phyloP scores from a whole-genome alignment of 2,329 filamentous ascomycete species.

The Fusarium lateritium region DNA sequence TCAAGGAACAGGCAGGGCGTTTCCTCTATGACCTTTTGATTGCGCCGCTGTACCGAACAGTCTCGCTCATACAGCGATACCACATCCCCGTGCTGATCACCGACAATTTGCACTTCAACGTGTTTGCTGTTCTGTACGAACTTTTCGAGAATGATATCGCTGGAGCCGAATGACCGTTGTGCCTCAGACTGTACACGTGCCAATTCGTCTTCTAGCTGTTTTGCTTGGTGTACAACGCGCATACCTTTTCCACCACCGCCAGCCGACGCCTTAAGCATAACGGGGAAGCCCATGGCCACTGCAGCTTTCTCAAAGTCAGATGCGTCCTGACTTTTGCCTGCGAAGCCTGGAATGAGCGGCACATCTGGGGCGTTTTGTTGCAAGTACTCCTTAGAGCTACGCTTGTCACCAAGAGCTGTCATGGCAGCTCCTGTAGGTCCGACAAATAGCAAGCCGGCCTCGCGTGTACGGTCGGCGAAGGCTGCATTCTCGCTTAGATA shows the following conservation, averaged over 20 bases:
- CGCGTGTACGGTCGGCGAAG: neutral
- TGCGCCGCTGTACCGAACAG: conserved; percentile 61
- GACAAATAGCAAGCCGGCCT: neutral
- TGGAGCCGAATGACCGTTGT: conserved; percentile 54
- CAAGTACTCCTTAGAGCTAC: neutral
- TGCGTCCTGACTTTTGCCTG: neutral
- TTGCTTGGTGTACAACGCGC: conserved; percentile 39
- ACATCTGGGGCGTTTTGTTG: neutral
- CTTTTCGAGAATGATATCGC: conserved; percentile 56
- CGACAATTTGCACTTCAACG: conserved; percentile 58
- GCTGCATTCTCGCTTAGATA: neutral
- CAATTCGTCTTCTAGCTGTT: conserved; percentile 10
- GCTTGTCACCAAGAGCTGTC: neutral
- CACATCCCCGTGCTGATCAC: conserved; percentile 51
- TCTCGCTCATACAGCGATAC: conserved; percentile 59
- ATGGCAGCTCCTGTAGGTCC: neutral
- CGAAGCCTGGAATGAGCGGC: neutral
- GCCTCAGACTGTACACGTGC: conserved; percentile 55
- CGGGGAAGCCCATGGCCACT: conserved; percentile 51
- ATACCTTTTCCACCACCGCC: conserved; percentile 62
- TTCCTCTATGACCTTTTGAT: conserved; percentile 64
- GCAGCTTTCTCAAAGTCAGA: neutral
- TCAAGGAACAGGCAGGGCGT: conserved; percentile 31
- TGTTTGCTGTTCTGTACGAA: conserved; percentile 58
- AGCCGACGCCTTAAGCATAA: conserved; percentile 61